Evolutionary conservation across 2,329 filamentous ascomycete genomes (phyloP).

Genomic region (Colletotrichum coccodes): DNA sequence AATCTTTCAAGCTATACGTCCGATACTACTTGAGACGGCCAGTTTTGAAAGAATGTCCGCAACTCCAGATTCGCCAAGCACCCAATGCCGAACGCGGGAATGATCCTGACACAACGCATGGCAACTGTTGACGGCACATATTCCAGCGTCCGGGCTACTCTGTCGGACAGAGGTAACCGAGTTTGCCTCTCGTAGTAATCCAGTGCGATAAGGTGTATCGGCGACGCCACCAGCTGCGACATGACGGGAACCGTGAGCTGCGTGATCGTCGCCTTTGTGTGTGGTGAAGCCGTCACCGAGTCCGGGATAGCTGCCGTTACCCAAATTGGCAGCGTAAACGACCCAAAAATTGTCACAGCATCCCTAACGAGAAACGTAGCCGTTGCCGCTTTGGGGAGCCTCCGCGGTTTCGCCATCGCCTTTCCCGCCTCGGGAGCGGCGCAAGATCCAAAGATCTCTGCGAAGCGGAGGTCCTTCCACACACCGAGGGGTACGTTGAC

Average conservation of each 20-base stretch:
- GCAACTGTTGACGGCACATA: constrained; percentile 40
- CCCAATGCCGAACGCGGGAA: constrained; percentile 45
- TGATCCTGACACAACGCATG: constrained; percentile 40
- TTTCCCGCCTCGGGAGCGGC: constrained; percentile 2
- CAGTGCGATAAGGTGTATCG: constrained; percentile 40
- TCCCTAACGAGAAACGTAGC: constrained; percentile 42
- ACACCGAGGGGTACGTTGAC: constrained; percentile 45
- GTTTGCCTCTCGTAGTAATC: constrained; percentile 36
- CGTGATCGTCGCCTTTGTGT: constrained; percentile 39
- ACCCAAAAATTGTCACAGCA: constrained; percentile 44
- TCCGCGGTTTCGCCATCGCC: constrained; percentile 20
- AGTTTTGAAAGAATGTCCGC: neutral
- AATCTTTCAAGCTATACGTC: too few species aligned
- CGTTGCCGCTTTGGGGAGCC: constrained; percentile 37
- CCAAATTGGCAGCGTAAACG: constrained; percentile 41
- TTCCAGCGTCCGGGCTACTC: constrained; percentile 35
- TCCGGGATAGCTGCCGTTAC: constrained; percentile 40
- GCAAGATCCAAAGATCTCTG: constrained; percentile 40
- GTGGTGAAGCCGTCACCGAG: constrained; percentile 35
- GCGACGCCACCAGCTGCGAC: constrained; percentile 43
- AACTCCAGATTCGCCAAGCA: constrained; percentile 39
- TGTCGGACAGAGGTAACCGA: constrained; percentile 33
- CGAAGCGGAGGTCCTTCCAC: constrained; percentile 43
- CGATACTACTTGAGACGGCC: neutral
- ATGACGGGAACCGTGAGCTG: constrained; percentile 43